Conservation (phyloP, 148 eudicot genomes). For the Rhododendron molle region DNA sequence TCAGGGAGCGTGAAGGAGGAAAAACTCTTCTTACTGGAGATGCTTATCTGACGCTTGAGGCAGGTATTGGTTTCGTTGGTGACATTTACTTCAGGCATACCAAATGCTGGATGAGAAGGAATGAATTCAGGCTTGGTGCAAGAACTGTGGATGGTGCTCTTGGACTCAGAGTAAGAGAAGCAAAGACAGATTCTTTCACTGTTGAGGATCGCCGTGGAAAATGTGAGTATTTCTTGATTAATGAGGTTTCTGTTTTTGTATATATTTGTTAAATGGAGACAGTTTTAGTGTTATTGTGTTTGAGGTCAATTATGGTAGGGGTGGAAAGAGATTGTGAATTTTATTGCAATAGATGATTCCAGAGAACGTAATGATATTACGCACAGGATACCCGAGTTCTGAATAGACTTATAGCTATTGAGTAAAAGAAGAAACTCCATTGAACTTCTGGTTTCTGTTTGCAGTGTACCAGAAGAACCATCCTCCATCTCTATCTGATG, state of each 20-base stretch:
- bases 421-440: neutral
- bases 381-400: neutral
- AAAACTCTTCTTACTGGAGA: constrained; percentile 15
- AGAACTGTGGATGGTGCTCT: neutral
- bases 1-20: constrained; percentile 1
- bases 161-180: constrained; percentile 3
- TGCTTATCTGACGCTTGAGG: neutral
- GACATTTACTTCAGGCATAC: constrained; percentile 10
- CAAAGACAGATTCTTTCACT: constrained; percentile 8
- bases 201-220: constrained; percentile 2
- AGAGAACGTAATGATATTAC: neutral
- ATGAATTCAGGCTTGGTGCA: constrained; percentile 18
- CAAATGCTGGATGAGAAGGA: constrained; percentile 7
- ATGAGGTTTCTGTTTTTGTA: neutral
- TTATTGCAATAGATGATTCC: neutral
- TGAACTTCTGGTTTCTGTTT: constrained; percentile 3
- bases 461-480: constrained; percentile 55
- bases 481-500: constrained; percentile 51
- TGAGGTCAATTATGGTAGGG: neutral
- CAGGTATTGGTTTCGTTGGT: constrained; percentile 10
- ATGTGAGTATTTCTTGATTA: constrained; percentile 7
- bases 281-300: neutral
- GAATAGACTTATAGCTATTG: too few relatives aligned
- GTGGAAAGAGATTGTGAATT: neutral
- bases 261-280: neutral